Base-by-base conservation (phyloP, 2,329 filamentous ascomycete species). In the Aspergillus aculeatus region DNA sequence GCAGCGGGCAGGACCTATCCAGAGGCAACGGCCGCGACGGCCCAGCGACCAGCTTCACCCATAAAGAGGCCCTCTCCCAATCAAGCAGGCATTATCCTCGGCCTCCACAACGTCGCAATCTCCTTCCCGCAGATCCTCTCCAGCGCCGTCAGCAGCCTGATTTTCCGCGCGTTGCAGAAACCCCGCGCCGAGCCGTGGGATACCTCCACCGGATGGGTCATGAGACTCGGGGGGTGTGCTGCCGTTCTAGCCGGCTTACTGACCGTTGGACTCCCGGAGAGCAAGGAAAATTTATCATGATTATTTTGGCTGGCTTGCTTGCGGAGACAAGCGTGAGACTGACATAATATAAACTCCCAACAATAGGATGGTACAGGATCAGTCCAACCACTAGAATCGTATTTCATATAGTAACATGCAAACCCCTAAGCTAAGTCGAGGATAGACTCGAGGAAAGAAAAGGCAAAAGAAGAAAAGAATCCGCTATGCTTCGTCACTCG, bases 191-290 rank as follows among this genome's bases (percentile, higher is more conserved):
- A 57, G 55, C 55, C 55, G n/a, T 57, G 49, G 48, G 55, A 57
- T 24, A 47, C 55, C 14, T 51, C 47, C 55, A 51, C 49, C 12
- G 49, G 23, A 29, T 57, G 55, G 55, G 55, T 57, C 10, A 51
- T 57, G 55, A 51, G 55, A 14, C 55, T 57, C 2, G 55, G 55
- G n/a, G 55, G 55, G 9, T 57, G 55, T 51, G 55, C 55, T 7
- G 48, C 55, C 14, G 24, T 57, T 14, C 35, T 57, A 14, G 55
- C 55, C 12, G 55, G 32, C 9, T 16, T 47, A 10, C n/a, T 57
- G 32, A 57, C 55, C 4, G 51, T 51, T 23, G 23, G 47, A 9
- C 35, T 57, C 23, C 6, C 23, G 14, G 55, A 57, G 23, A 19
- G 23, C 9, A 19, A 19, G 12, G 12, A 19, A 44, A 51, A 38